These are phyloP conservation scores for Acacia melanoxylon DNA, from an alignment of 306 rosid species.

Conservation along the genomic window DNA sequence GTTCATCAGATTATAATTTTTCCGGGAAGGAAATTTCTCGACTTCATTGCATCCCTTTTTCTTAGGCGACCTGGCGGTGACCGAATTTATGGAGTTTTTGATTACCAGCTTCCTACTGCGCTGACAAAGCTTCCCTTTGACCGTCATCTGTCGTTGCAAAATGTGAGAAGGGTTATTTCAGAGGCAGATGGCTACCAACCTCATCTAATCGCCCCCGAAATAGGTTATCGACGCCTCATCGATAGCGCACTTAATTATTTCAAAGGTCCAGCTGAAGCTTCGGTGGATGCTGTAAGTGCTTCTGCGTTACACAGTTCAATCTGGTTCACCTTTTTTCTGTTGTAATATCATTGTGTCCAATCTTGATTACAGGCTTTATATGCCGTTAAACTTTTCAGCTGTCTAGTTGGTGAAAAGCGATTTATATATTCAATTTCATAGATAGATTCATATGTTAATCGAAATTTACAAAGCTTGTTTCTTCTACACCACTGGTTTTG, in stretches of 20 bases:
- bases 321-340: not conserved
- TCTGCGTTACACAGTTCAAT: constrained; percentile 12
- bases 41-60: not conserved
- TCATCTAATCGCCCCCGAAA: constrained; percentile 77
- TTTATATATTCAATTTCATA: not conserved
- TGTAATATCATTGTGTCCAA: not conserved
- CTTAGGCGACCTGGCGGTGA: constrained; percentile 93
- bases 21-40: not conserved
- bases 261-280: constrained; percentile 96
- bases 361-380: not conserved
- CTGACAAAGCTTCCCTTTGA: constrained; percentile 96
- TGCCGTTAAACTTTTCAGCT: not conserved
- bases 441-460: not conserved
- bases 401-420: not conserved
- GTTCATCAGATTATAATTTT: not conserved
- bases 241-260: constrained; percentile 81
- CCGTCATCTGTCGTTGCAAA: constrained; percentile 79
- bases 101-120: constrained; percentile 96
- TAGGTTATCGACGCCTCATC: constrained; percentile 85
- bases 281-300: constrained; percentile 89
- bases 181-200: constrained; percentile 99
- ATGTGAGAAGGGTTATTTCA: constrained; percentile 84
- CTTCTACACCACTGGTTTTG: not conserved
- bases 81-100: constrained; percentile 80
- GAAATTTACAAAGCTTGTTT: not conserved